Base-by-base conservation (phyloP, 2,329 filamentous ascomycete genomes). In the Fonsecaea pedrosoi region DNA sequence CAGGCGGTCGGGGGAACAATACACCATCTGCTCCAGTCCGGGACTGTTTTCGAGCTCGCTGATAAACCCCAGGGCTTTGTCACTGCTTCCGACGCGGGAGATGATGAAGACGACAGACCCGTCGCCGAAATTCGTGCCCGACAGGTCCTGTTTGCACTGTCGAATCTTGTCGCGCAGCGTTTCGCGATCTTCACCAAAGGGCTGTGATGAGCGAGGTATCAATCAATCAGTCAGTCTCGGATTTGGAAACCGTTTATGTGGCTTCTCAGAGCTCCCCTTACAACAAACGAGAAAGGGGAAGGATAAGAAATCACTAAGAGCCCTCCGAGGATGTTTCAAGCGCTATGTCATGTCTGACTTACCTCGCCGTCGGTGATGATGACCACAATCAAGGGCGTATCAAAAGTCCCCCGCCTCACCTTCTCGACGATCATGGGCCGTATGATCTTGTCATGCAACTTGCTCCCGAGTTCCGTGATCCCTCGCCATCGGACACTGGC, bases 101-200 rank as follows among this genome's bases (percentile, higher is more conserved):
- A 50, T 50, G 4, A 50, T 50, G 45, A 50, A 50, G 18, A 50
- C 45, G 4, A 50, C 45, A 2, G 45, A 50, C 2, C 45, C 45
- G 18, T 50, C 45, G 10, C 45, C 45, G 18, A 50, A 25, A 50
- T 50, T 10, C 10, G 45, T 50, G 5, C 18, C 21, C 9, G 45
- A 50, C 4, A 50, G 10, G 7, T 50, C 12, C 45, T 25, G 45
- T 50, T 50, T 50, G 45, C 45, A 50, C 12, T 50, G 7, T 25
- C 45, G 45, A 50, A 50, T 50, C 45, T 25, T 50, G 10, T 50
- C 21, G 25, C 45, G 45, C 25, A 50, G 45, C 45, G 45, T 50
- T 50, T 25, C 45, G 45, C 45, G 45, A 25, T 25, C 1, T 8
- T 50, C 45, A 4, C 21, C 18, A 8, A 30, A 10, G 8, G 45